Percentiles rank a stretch among this genome's conserved stretches.
Evolutionary conservation across 2,329 filamentous ascomycete genomes (phyloP).

Genomic region (Zymoseptoria tritici): DNA sequence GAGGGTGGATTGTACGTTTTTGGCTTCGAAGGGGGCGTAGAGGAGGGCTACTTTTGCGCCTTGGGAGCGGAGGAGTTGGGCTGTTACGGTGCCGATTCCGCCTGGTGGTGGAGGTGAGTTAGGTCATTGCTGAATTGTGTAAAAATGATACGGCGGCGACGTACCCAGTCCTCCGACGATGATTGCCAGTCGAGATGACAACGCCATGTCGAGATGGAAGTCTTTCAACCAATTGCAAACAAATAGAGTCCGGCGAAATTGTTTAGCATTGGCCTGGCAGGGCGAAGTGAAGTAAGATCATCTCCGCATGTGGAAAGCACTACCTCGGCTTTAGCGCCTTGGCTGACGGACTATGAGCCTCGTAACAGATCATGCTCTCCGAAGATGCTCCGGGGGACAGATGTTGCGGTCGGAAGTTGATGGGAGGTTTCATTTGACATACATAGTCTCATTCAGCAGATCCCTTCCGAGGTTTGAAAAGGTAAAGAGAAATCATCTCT

Average conservation of each 20-base stretch:
- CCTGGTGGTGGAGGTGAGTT: conserved; percentile 20
- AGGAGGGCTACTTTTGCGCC: conserved; percentile 40
- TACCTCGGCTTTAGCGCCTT: not conserved
- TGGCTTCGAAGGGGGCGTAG: conserved; percentile 42
- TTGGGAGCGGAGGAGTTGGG: conserved; percentile 34
- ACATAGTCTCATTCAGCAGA: no score
- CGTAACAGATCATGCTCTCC: no score
- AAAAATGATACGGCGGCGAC: no score
- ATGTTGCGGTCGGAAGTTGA: no score
- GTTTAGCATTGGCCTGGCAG: not conserved
- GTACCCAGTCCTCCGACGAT: conserved; percentile 39
- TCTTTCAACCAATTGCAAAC: not conserved
- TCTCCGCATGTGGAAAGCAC: not conserved
- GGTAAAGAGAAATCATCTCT: no score
- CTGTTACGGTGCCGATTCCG: conserved; percentile 40
- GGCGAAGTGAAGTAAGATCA: not conserved
- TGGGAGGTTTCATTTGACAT: no score
- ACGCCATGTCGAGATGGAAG: conserved; percentile 18
- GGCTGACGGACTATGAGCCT: not conserved
- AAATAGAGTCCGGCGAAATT: no score
- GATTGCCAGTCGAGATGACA: conserved; percentile 35
- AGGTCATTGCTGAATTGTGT: no score
- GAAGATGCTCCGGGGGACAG: no score
- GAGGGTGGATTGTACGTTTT: conserved; percentile 32
- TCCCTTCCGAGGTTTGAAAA: no score